phyloP scores from a whole-genome alignment of 805 yeast genomes.

The Hanseniaspora mollemarum region DNA sequence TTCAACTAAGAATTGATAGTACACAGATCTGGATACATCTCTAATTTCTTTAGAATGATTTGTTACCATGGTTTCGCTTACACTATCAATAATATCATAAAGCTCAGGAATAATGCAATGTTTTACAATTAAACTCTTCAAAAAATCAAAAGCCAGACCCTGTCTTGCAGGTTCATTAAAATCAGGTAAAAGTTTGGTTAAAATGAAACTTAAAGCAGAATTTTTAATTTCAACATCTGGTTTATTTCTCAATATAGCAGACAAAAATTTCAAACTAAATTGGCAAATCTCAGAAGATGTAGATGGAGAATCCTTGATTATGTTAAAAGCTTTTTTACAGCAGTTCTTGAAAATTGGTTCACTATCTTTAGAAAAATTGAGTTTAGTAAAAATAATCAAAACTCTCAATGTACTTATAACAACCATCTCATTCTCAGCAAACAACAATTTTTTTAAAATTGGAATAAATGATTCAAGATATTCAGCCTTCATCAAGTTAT shows the following conservation, averaged over 20 bases:
- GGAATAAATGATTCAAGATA: slow-evolving; percentile 69
- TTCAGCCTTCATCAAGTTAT: slow-evolving; percentile 43
- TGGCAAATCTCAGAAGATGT: slow-evolving; percentile 75
- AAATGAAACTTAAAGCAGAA: slow-evolving; percentile 58
- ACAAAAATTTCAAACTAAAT: slow-evolving; percentile 59
- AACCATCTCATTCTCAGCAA: slow-evolving; percentile 67
- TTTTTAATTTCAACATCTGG: slow-evolving; percentile 51
- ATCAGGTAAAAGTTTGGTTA: slow-evolving; percentile 70
- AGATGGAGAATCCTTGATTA: slow-evolving; percentile 64
- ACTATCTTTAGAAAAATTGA: slow-evolving; percentile 46
- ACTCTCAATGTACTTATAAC: slow-evolving; percentile 55
- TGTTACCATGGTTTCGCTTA: slow-evolving; percentile 77
- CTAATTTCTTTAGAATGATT: slow-evolving; percentile 74
- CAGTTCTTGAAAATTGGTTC: slow-evolving; percentile 43
- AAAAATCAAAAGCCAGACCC: slow-evolving; percentile 73
- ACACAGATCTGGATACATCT: slow-evolving; percentile 72
- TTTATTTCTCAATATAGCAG: slow-evolving; percentile 60
- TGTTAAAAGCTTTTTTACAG: slow-evolving; percentile 47
- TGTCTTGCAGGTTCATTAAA: slow-evolving; percentile 81
- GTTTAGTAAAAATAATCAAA: slow-evolving; percentile 45
- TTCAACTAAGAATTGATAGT: slow-evolving; percentile 77
- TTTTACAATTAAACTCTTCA: slow-evolving; percentile 64
- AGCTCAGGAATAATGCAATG: slow-evolving; percentile 75
- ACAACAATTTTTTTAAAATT: slow-evolving; percentile 46
- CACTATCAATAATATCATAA: slow-evolving; percentile 74